Conservation (phyloP, 352 stramenopile genomes). For the Saprolegnia diclina region DNA sequence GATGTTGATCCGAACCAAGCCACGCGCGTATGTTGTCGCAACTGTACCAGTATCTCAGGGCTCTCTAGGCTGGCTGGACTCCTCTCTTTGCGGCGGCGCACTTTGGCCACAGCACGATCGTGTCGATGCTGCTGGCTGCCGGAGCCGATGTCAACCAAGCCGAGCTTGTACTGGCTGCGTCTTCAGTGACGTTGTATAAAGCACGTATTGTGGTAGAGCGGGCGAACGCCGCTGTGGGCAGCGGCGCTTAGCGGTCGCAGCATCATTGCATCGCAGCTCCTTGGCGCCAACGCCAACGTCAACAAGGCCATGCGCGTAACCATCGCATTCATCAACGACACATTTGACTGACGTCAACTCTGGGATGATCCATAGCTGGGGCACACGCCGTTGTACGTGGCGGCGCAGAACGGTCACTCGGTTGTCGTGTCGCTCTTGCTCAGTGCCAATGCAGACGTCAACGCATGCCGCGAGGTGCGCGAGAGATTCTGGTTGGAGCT, state of each 20-base stretch:
- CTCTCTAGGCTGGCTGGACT: background rate
- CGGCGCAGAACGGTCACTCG: slow-evolving; percentile 1
- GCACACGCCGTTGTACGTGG: slow-evolving; percentile 3
- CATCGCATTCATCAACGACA: background rate
- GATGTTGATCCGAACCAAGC: background rate
- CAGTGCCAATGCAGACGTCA: background rate
- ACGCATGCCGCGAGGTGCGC: background rate
- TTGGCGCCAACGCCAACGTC: slow-evolving; percentile 7
- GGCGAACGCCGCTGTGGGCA: slow-evolving; percentile 8
- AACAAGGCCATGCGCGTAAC: slow-evolving; percentile 6
- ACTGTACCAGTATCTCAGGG: background rate
- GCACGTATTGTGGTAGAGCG: background rate
- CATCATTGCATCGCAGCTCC: slow-evolving; percentile 4
- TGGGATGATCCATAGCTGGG: background rate
- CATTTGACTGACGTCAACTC: background rate
- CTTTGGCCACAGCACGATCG: slow-evolving; percentile 1
- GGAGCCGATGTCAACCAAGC: background rate
- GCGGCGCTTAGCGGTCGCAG: background rate
- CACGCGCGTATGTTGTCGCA: background rate
- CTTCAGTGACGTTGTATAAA: too few species aligned
- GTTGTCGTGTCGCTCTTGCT: slow-evolving; percentile 3
- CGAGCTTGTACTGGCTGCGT: background rate
- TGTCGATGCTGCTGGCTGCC: slow-evolving; percentile 3
- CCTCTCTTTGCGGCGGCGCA: background rate
- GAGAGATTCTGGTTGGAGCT: background rate